Percentiles rank a stretch among this genome's conserved stretches.
Conservation (phyloP, 1,284 basidiomycete species). For the Waitea zeae region DNA sequence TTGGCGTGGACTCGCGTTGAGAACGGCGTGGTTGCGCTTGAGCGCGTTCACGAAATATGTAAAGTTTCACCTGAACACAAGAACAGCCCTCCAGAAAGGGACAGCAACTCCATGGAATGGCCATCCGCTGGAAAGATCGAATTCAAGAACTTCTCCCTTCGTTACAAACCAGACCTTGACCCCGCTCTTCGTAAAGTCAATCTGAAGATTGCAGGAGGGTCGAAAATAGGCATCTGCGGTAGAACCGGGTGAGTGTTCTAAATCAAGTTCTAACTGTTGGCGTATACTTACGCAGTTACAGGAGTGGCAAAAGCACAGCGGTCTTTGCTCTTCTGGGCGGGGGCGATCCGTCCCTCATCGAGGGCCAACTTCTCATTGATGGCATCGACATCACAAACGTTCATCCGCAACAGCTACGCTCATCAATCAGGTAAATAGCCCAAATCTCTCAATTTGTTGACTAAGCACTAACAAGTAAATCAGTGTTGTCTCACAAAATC, state of each 20-base stretch:
- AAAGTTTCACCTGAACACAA: no score
- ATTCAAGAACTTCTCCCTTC: slow-evolving; percentile 15
- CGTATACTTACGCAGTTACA: neutral
- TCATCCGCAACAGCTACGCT: neutral
- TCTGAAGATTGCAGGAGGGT: neutral
- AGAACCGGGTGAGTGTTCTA: neutral
- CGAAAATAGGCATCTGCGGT: neutral
- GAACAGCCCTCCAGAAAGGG: slow-evolving; percentile 2
- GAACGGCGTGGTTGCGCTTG: slow-evolving; percentile 15
- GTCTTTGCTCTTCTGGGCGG: neutral
- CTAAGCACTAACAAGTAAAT: neutral
- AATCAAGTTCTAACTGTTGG: neutral
- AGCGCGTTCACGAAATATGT: slow-evolving; percentile 15
- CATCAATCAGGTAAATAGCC: neutral
- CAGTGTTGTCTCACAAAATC: neutral
- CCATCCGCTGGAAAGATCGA: slow-evolving; percentile 16
- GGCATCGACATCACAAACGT: neutral
- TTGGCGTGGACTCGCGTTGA: slow-evolving; percentile 15
- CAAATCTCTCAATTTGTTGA: neutral
- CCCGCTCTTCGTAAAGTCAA: neutral
- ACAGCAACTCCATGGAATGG: slow-evolving; percentile 10
- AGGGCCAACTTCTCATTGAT: neutral
- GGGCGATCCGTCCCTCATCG: neutral
- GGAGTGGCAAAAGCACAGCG: neutral
- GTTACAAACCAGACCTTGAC: slow-evolving; percentile 4